Evolutionary conservation across 2,329 filamentous ascomycete species (phyloP).

Genomic region (Rosellinia necatrix): DNA sequence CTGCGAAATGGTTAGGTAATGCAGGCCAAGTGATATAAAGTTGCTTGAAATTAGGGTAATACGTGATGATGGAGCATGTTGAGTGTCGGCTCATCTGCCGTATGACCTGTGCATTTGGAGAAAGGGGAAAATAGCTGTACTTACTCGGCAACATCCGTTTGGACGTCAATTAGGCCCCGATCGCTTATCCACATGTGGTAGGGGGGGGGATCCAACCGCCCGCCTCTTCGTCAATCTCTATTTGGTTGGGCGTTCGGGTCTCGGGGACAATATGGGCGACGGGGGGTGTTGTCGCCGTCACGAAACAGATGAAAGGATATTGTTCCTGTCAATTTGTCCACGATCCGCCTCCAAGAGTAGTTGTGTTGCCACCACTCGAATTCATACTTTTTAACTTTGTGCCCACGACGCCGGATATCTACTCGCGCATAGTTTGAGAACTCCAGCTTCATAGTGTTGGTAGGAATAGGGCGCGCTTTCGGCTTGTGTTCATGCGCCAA

Average conservation of each 20-base stretch:
- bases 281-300: slow-evolving; percentile 61
- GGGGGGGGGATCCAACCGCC: slow-evolving; percentile 91
- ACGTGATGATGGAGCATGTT: neutral
- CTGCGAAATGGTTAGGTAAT: slow-evolving; percentile 51
- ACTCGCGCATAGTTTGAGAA: slow-evolving; percentile 98
- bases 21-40: neutral
- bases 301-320: slow-evolving; percentile 82
- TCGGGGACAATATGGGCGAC: slow-evolving; percentile 88
- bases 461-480: slow-evolving; percentile 55
- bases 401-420: slow-evolving; percentile 73
- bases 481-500: slow-evolving; percentile 40
- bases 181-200: slow-evolving; percentile 92
- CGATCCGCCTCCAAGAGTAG: slow-evolving; percentile 82
- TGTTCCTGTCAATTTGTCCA: slow-evolving; percentile 68
- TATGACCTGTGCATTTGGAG: neutral
- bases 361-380: slow-evolving; percentile 91
- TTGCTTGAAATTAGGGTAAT: neutral
- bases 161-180: slow-evolving; percentile 66
- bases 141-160: slow-evolving; percentile 87
- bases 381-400: slow-evolving; percentile 76
- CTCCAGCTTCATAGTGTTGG: slow-evolving; percentile 84
- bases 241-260: slow-evolving; percentile 71
- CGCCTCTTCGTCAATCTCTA: slow-evolving; percentile 71
- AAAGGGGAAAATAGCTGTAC: slow-evolving; percentile 38
- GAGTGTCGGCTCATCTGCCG: neutral